Evolutionary conservation across 2,329 filamentous ascomycete species (phyloP), one percentile per base, ranked within the genome.

Genomic region (Alternaria arborescens): DNA sequence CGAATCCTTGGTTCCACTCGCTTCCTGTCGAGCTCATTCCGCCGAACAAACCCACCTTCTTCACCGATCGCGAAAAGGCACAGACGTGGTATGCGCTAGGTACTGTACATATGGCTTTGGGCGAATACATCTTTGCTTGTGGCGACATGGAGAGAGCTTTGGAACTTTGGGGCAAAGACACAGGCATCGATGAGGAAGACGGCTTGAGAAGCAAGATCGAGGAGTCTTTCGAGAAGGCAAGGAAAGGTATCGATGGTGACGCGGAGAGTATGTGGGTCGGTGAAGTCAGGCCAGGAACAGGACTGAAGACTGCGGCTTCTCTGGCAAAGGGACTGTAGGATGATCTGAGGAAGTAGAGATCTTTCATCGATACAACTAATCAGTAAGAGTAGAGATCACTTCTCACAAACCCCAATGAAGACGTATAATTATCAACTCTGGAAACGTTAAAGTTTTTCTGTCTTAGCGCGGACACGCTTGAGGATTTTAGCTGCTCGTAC

Each of bases 21-120:
- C 66, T 77, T 0, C 73, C 75, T 1, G 62, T 71, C 1, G 75
- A 76, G 30, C 66, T 73, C 1, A 75, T 77, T 22, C 76, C 76
- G 8, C 70, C 71, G 0, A 77, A 78, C 28, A 72, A 71, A 22
- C 61, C 58, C 1, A 56, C 54, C 0, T 77, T 71, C 68, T 78
- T 77, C 43, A 64, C 63, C 0, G 73, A 75, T 12, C 51, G 30
- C 0, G 75, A 77, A 62, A 55, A 64, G 14, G 75, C 69, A 4
- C 63, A 70, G 52, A 67, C 69, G 4, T 78, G 76, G 75, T 75
- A 69, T 54, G 70, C 54, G 22, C 55, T 69, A 0, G 76, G 74
- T 1, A 62, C 67, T n/a, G 68, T 71, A 14, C 76, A 78, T 42
- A 66, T 66, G 38, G 61, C 60, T 8, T n/a, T 77, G 24, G 69